Evolutionary conservation across 2,329 filamentous ascomycete species (phyloP), one percentile per base, ranked within the genome.

Genomic region (Ophiostoma ulmi): DNA sequence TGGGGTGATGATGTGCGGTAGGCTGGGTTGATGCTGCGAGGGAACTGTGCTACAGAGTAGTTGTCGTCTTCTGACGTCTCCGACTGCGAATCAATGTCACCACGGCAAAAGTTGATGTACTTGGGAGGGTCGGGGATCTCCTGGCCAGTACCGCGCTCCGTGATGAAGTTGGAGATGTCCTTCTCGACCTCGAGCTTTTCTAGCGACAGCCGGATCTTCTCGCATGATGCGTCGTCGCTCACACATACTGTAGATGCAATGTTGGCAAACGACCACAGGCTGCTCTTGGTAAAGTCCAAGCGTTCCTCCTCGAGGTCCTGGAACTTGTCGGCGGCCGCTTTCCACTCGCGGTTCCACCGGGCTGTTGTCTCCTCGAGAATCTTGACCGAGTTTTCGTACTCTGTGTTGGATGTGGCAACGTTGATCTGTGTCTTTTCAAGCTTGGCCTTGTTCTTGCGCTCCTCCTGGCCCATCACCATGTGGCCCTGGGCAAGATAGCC

Each of bases 391-490:
- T 88, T 88, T 79, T 99, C 94, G 78, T 99, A 99, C 76, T 98
- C 95, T 64, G 88, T 90, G 80, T 96, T 98, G 72, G 94, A 94
- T 8, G 90, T 89, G 0, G 94, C 94, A 72, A 99, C 86, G 77
- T 94, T 96, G 76, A 97, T 95, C 79, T 99, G 95, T 1, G 95
- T 98, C 86, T 99, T 99, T 80, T 99, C 95, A 63, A 99, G 86
- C 81, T 97, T 98, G 31, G 94, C 94, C 82, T 99, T 99, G 80
- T 99, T 99, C 82, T 97, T 97, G 38, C 95, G 89, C 82, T 99
- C 95, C 79, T 99, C 95, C 76, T 99, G 95, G 17, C 95, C 95
- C 95, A 99, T 99, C 71, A 99, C 95, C 95, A 99, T 99, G 79
- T 99, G 96, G 11, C 95, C 95, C 80, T 99, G 95, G 4, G 96